Percentiles rank a stretch among this genome's conserved stretches.
phyloP scores from a whole-genome alignment of 768 basidiomycete species.

The Saitozyma podzolica region DNA sequence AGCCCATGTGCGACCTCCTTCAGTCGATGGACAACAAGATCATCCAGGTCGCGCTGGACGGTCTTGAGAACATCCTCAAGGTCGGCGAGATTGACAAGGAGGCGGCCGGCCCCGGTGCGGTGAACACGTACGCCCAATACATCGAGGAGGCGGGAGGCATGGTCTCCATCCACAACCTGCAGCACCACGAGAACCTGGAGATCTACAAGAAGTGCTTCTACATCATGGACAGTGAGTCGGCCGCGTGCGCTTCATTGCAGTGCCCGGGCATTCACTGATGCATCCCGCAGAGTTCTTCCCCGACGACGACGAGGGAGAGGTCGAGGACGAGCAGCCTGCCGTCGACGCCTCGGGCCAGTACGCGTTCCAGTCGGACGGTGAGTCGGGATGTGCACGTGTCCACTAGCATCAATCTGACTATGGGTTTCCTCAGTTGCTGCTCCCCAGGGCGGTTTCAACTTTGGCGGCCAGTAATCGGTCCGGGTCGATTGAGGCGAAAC shows the following conservation, averaged over 20 bases:
- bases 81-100: conserved; percentile 94
- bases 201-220: conserved; percentile 99
- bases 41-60: conserved; percentile 91
- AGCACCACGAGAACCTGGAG: conserved; percentile 98
- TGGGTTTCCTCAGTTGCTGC: conserved; percentile 63
- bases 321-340: conserved; percentile 72
- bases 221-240: conserved; percentile 58
- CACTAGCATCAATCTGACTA: conserved; percentile 18
- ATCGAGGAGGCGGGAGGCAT: conserved; percentile 99
- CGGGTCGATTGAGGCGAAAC: background rate
- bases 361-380: conserved; percentile 52
- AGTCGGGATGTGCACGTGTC: conserved; percentile 42
- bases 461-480: conserved; percentile 57
- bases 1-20: conserved; percentile 93
- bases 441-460: conserved; percentile 94
- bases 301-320: conserved; percentile 85
- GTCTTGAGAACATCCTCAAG: conserved; percentile 96
- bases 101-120: conserved; percentile 72
- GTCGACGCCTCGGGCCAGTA: conserved; percentile 57
- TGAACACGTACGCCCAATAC: conserved; percentile 88
- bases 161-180: conserved; percentile 97
- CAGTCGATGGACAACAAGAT: conserved; percentile 99
- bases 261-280: conserved; percentile 6
- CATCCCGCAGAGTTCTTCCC: conserved; percentile 82
- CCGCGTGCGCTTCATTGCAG: background rate